Conservation (phyloP, 345 rosid species). For the Raphanus raphanistrum region DNA sequence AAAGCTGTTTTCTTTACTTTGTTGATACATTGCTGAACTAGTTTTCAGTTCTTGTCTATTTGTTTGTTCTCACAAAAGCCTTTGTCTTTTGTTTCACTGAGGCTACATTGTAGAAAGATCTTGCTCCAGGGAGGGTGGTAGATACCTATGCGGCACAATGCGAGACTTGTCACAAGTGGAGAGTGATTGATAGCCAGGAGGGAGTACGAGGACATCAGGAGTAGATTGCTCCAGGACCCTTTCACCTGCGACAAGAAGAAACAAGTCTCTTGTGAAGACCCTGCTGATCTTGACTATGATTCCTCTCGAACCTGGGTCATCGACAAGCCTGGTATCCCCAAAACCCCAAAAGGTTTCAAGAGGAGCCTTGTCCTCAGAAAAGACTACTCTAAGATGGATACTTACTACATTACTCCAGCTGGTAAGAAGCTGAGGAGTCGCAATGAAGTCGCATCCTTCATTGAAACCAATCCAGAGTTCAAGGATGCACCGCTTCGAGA, state of each 20-base stretch:
- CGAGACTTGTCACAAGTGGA: constrained; percentile 72
- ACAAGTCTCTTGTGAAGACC: constrained; percentile 63
- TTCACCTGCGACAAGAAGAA: constrained; percentile 52
- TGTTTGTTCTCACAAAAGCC: background rate
- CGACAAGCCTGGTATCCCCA: constrained; percentile 83
- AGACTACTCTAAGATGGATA: constrained; percentile 84
- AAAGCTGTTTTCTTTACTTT: background rate
- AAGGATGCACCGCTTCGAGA: constrained; percentile 48
- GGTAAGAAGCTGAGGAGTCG: constrained; percentile 83
- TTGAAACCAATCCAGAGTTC: constrained; percentile 52
- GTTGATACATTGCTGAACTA: background rate
- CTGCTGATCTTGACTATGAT: constrained; percentile 70
- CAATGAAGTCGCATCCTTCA: constrained; percentile 56
- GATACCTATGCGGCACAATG: constrained; percentile 86
- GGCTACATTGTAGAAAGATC: constrained; percentile 10
- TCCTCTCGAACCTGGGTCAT: constrained; percentile 73
- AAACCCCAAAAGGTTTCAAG: constrained; percentile 81
- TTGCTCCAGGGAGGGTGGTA: constrained; percentile 36
- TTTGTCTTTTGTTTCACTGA: background rate
- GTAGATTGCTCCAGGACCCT: constrained; percentile 52
- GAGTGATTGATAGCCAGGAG: constrained; percentile 45
- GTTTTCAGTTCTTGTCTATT: background rate
- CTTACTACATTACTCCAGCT: constrained; percentile 70
- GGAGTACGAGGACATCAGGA: constrained; percentile 79
- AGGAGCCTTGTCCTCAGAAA: constrained; percentile 66